Base-by-base conservation (phyloP, 495 filamentous ascomycete species). In the Aspergillus indologenus region DNA sequence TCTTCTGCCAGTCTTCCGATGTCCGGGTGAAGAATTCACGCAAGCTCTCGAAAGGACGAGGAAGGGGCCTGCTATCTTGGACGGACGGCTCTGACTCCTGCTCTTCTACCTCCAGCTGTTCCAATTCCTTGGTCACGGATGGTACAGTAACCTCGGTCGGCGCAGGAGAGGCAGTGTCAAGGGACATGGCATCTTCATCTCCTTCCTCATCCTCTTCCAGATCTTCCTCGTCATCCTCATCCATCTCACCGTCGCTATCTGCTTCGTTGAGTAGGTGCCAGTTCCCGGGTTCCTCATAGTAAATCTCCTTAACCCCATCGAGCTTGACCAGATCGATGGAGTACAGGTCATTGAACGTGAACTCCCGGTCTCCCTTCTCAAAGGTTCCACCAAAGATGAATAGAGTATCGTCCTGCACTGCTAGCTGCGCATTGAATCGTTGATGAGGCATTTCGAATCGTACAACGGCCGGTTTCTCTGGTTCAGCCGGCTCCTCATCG, bases 311-410 rank as follows among this genome's bases (percentile, higher is more conserved):
- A 61, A 92, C 90, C 14, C 94, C 94, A 67, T 98, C 92, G 57
- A 98, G 75, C 71, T 92, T 95, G 51, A 87, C 91, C 34, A 98
- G 80, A 68, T 98, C 91, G 62, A 98, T 86, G 11, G 90, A 87
- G 68, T 90, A 93, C 79, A 97, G 79, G 65, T 98, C 93, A 68
- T 96, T 91, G 72, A 96, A 95, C 1, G 89, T 96, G 65, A 88
- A 96, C 69, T 98, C 94, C 18, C 89, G 83, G 66, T 98, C 94
- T 20, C 89, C 92, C 71, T 93, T 92, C 67, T 98, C 94, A 64
- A 89, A 96, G 0, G 91, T 98, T 15, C 94, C 94, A 19, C 94
- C 92, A 65, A 93, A 96, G 22, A 96, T 88, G 67, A 94, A 98
- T 0, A 98, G 78, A 15, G 88, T 83, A 72, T 98, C 94, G 54